These are phyloP conservation scores for Psilocybe cyanescens DNA, from an alignment of 768 basidiomycete species.

Conservation along the genomic window DNA sequence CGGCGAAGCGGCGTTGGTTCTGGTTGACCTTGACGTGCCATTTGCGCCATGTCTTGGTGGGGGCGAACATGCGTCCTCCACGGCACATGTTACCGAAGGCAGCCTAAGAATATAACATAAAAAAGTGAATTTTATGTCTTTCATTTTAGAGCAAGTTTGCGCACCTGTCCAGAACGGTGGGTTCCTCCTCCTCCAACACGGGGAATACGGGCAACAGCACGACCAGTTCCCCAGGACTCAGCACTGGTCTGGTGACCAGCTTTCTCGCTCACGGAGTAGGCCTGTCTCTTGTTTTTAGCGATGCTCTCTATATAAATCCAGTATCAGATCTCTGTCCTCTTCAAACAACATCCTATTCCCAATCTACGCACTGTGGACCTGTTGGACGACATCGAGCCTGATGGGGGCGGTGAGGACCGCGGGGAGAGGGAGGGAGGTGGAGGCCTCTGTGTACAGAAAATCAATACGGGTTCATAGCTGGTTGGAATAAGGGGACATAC, in stretches of 20 bases:
- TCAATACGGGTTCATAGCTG: neutral
- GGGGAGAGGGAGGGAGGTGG: conserved; percentile 81
- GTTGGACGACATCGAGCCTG: conserved; percentile 96
- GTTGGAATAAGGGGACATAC: conserved; percentile 40
- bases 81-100: conserved; percentile 99
- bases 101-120: conserved; percentile 55
- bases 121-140: neutral
- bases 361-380: conserved; percentile 93
- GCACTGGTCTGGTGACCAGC: conserved; percentile 99
- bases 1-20: conserved; percentile 98
- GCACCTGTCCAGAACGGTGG: conserved; percentile 94
- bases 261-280: conserved; percentile 96
- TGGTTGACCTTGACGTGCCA: conserved; percentile 99
- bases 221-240: conserved; percentile 99
- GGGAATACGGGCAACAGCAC: conserved; percentile 99
- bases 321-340: conserved; percentile 12
- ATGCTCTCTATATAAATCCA: conserved; percentile 74
- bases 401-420: conserved; percentile 98
- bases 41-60: conserved; percentile 98
- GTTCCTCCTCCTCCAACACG: conserved; percentile 99
- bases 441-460: neutral
- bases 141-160: conserved; percentile 17
- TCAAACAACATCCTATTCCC: neutral
- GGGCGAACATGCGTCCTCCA: conserved; percentile 99
- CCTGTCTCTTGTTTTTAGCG: conserved; percentile 97